Base-by-base conservation (phyloP, 176 grass and related monocot genomes). In the Phragmites australis region DNA sequence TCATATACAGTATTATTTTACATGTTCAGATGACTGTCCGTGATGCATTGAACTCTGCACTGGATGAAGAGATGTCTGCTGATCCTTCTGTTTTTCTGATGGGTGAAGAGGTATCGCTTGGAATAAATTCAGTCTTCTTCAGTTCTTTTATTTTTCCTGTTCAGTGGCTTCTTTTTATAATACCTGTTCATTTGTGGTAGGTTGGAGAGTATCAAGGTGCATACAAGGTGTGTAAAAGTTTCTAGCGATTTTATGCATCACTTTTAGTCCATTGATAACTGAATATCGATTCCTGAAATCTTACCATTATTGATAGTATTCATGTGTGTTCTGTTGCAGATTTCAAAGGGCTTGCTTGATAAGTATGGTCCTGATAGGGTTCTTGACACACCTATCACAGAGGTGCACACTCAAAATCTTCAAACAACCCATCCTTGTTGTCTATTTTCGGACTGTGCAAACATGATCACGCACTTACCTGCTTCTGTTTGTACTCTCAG, bases 181-280 rank as follows among this genome's bases (percentile, higher is more conserved):
- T 78, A 42, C 49, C 25, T 45, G 23, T 84, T 75, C 5, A 29
- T 81, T 40, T 66, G 43, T 94, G 76, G 61, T 78, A 98, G 95
- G 95, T 98, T 66, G 95, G 95, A 66, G 92, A 98, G 75, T 98
- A 98, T 69, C 95, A 98, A 85, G 95, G 95, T 83, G 95, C 95
- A 68, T 98, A 98, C 81, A 98, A 98, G 92, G 92, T 94, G 14
- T 70, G 78, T 68, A 48, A 79, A 57, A 21, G 59, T 6, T 66
- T 80, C 17, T 54, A 41, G 32, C 17, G 55, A 71, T 48, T 57
- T 57, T 17, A 37, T 66, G 17, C 5, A 81, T 66, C 10, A 17
- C 26, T 74, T 87, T 41, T 70, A 45, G 26, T 32, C 46, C 39
- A n/a, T 65, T 27, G 50, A 4, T 44, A 72, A 43, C 22, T 42